A percentile compares a stretch with the other conserved stretches of the same genome.
phyloP scores from a whole-genome alignment of 192 early-diverging fungal species.

The Mortierella claussenii region DNA sequence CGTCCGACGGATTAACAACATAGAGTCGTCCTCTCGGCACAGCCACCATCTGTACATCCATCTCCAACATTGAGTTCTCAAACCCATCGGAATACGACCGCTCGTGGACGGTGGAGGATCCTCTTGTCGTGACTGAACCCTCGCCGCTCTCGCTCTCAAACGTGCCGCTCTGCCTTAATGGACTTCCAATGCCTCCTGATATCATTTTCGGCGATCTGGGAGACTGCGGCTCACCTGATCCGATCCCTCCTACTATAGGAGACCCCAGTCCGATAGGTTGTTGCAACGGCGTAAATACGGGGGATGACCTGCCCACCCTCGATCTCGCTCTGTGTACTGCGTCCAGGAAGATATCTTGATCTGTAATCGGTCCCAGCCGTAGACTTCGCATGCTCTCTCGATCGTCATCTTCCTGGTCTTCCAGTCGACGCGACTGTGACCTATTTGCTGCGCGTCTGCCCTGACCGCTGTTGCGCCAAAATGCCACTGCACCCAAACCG shows the following conservation, averaged over 20 bases:
- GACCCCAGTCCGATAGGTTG: conserved; percentile 23
- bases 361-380: conserved; percentile 12
- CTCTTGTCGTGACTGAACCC: conserved; percentile 1
- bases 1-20: conserved; percentile 48
- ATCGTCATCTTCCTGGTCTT: conserved; percentile 26
- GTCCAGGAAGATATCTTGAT: conserved; percentile 50
- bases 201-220: conserved; percentile 6
- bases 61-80: conserved; percentile 46
- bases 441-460: conserved; percentile 8
- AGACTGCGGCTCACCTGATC: too few relatives aligned
- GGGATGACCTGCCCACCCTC: conserved; percentile 28
- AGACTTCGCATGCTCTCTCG: conserved; percentile 7
- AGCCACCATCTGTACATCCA: conserved; percentile 51
- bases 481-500: not conserved
- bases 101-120: not conserved
- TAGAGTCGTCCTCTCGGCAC: conserved; percentile 43
- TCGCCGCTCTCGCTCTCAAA: not conserved
- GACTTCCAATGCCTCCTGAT: conserved; percentile 6
- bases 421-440: conserved; percentile 26
- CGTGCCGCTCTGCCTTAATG: not conserved
- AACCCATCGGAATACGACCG: conserved; percentile 50
- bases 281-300: conserved; percentile 34
- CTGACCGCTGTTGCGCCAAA: conserved; percentile 7
- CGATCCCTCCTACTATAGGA: conserved; percentile 4
- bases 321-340: conserved; percentile 47